Percentiles rank a stretch among this genome's conserved stretches.
Conservation (phyloP, 2,329 filamentous ascomycete genomes). For the Aspergillus japonicus region DNA sequence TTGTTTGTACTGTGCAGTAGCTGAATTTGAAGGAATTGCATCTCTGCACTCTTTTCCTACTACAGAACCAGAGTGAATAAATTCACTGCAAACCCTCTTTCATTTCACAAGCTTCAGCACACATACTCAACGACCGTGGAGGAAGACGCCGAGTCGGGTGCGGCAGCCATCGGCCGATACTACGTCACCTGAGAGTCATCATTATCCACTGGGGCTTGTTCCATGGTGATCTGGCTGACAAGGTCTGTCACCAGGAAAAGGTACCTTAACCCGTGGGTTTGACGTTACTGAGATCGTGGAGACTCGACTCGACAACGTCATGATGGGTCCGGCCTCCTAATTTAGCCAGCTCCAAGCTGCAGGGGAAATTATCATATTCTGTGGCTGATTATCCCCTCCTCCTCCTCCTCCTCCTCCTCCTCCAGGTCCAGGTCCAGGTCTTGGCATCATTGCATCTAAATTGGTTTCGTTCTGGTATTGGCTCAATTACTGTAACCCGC, state of each 20-base stretch:
- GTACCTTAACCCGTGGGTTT: neutral
- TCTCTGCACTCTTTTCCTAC: too few relatives aligned
- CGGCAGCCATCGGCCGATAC: neutral
- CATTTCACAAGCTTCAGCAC: neutral
- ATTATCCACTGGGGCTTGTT: neutral
- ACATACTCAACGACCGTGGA: neutral
- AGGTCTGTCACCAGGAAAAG: neutral
- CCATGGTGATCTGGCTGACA: neutral
- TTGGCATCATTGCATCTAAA: neutral
- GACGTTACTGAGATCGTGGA: neutral
- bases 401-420: too few relatives aligned
- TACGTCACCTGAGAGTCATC: conserved; percentile 1
- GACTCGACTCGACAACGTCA: conserved; percentile 1
- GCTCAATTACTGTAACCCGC: conserved; percentile 7
- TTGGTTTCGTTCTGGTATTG: neutral
- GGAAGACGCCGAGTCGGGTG: neutral
- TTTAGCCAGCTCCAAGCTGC: neutral
- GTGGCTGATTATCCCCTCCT: neutral
- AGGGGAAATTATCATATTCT: neutral
- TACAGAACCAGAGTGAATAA: too few relatives aligned
- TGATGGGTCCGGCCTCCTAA: neutral
- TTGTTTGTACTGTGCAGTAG: too few relatives aligned
- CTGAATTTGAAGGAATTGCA: too few relatives aligned
- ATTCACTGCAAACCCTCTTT: too few relatives aligned
- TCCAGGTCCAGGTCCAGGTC: neutral